Evolutionary conservation across 371 early-diverging fungal genomes (phyloP).

Genomic region (Circinella minor): DNA sequence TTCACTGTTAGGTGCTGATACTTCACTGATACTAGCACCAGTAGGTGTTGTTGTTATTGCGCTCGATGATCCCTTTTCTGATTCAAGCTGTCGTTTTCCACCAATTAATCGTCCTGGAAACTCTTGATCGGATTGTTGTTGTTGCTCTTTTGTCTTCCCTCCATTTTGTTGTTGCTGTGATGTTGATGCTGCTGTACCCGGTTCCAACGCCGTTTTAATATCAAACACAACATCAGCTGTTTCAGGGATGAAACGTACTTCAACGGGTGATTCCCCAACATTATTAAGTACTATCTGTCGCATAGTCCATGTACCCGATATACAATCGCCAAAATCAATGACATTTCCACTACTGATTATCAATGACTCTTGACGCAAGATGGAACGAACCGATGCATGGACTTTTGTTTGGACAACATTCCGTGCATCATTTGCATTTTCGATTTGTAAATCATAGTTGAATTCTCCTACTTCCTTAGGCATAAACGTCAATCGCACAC

Average conservation of each 20-base stretch:
- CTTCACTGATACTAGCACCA: conserved; percentile 48
- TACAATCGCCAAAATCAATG: conserved; percentile 95
- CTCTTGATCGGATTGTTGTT: neutral
- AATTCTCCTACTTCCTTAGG: conserved; percentile 91
- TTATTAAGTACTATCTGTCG: conserved; percentile 84
- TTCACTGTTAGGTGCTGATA: conserved; percentile 58
- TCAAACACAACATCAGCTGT: conserved; percentile 78
- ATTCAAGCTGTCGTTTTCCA: neutral
- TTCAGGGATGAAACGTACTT: conserved; percentile 82
- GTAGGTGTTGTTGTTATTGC: conserved; percentile 22
- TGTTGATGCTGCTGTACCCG: conserved; percentile 15
- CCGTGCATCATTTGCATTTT: conserved; percentile 87
- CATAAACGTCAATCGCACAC: conserved; percentile 84
- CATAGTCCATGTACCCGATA: conserved; percentile 83
- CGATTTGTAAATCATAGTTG: conserved; percentile 84
- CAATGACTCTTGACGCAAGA: conserved; percentile 76
- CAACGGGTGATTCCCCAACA: conserved; percentile 77
- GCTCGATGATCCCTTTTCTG: neutral
- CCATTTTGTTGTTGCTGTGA: neutral
- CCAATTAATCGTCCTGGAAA: neutral
- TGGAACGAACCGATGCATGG: conserved; percentile 82
- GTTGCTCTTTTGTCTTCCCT: conserved; percentile 11
- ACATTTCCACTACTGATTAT: conserved; percentile 77
- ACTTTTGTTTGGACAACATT: conserved; percentile 84
- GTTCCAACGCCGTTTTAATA: conserved; percentile 36